Evolutionary conservation across 768 basidiomycete species (phyloP).

Genomic region (Leccinum boreale): DNA sequence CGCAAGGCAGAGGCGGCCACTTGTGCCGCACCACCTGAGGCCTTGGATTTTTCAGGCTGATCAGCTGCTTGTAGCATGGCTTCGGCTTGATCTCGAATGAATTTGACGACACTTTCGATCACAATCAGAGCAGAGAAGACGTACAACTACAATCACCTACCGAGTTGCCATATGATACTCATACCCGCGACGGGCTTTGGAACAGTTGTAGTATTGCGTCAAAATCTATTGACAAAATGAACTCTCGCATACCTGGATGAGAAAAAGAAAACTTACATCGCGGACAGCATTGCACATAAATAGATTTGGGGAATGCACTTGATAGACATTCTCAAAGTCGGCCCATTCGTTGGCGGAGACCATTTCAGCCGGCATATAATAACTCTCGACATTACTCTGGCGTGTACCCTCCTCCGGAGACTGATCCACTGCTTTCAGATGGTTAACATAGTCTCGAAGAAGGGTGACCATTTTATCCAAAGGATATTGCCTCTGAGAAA

Average conservation of each 20-base stretch:
- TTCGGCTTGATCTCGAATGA: slow-evolving; percentile 80
- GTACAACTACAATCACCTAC: slow-evolving; percentile 37
- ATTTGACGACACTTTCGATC: slow-evolving; percentile 67
- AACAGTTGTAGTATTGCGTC: slow-evolving; percentile 86
- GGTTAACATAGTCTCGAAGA: slow-evolving; percentile 57
- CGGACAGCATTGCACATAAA: slow-evolving; percentile 74
- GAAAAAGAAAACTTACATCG: slow-evolving; percentile 52
- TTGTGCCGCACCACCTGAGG: slow-evolving; percentile 48
- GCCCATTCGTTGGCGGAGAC: slow-evolving; percentile 70
- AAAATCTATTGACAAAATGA: slow-evolving; percentile 54
- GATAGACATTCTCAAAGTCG: slow-evolving; percentile 87
- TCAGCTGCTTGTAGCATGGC: slow-evolving; percentile 24
- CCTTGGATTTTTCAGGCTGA: slow-evolving; percentile 25
- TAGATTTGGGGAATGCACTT: slow-evolving; percentile 83
- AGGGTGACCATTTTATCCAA: slow-evolving; percentile 53
- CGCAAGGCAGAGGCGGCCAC: slow-evolving; percentile 65
- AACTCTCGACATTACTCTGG: slow-evolving; percentile 41
- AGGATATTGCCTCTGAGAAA: slow-evolving; percentile 24
- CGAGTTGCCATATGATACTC: slow-evolving; percentile 89
- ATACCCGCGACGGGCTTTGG: slow-evolving; percentile 66
- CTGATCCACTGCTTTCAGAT: slow-evolving; percentile 47
- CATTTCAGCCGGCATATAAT: slow-evolving; percentile 65
- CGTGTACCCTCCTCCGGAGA: slow-evolving; percentile 28
- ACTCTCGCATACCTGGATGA: neutral
- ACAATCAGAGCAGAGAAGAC: slow-evolving; percentile 6